Evolutionary conservation across 2,329 filamentous ascomycete genomes (phyloP), one percentile per base, ranked within the genome.

Genomic region (Sporothrix dimorphospora): DNA sequence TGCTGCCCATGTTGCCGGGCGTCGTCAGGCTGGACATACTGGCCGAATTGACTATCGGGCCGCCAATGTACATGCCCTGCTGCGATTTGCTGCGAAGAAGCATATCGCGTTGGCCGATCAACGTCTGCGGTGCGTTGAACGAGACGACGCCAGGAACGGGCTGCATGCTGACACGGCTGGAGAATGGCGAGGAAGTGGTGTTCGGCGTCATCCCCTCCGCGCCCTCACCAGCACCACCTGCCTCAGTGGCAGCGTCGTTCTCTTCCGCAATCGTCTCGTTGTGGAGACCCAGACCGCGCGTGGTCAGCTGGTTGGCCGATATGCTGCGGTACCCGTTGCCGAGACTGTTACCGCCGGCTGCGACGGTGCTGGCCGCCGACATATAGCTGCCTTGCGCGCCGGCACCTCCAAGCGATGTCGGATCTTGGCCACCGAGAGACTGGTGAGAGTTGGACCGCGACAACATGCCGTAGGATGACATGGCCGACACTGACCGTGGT

Each of bases 91-190:
- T 85, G 34, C 86, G 85, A 24, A 89, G 80, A 57, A 87, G 83
- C 78, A 83, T 81, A 49, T 89, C 87, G 14, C 87, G 84, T 78
- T 86, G 84, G 1, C 85, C 86, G 38, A 90, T 82, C 6, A 89
- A 81, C 5, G 87, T 89, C 75, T 88, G 85, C 0, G 85, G 85
- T 73, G 82, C 85, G n/a, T 81, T 79, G 73, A 85, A 86, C 0
- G 86, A 86, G 2, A 87, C 80, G 2, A 87, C 78, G 1, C 85
- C 85, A 0, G 84, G 82, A 0, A 82, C 77, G 0, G 82, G 77
- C 2, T 78, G 76, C 19, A 78, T 77, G 67, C 76, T 78, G 14
- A 74, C 30, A 4, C 63, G 71, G 47, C 24, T 69, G 21, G 73
- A 63, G 53, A 53, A 55, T 21, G 69, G 68, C 27, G 16, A 40